Evolutionary conservation across 495 filamentous ascomycete genomes (phyloP).

Genomic region (Chaetomium cochliodes): DNA sequence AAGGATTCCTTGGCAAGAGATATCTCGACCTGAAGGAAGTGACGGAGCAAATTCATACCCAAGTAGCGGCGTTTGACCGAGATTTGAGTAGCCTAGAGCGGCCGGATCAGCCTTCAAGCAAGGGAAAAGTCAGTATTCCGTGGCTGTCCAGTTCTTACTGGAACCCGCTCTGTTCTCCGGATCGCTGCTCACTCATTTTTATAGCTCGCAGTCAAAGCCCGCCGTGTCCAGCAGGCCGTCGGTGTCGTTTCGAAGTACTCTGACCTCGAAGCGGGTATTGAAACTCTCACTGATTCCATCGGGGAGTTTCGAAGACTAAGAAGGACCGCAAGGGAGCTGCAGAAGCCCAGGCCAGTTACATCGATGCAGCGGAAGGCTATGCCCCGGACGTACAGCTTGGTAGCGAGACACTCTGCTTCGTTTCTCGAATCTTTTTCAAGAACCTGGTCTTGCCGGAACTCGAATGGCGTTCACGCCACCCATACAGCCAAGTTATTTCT

Average conservation of each 20-base stretch:
- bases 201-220: neutral
- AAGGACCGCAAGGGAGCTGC: neutral
- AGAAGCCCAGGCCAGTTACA: neutral
- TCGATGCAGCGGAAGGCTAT: neutral
- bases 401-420: slow-evolving; percentile 4
- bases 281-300: neutral
- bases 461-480: neutral
- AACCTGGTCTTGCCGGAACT: slow-evolving; percentile 7
- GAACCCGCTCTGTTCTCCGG: neutral
- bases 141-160: too few species aligned
- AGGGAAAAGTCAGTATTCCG: neutral
- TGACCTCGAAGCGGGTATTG: neutral
- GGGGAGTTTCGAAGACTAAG: neutral
- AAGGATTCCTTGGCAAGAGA: neutral
- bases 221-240: neutral
- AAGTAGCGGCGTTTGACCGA: neutral
- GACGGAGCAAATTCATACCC: neutral
- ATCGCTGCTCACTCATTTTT: neutral
- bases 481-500: slow-evolving; percentile 9
- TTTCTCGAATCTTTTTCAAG: slow-evolving; percentile 1
- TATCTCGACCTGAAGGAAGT: neutral
- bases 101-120: neutral
- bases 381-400: slow-evolving; percentile 1
- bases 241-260: neutral
- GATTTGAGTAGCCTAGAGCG: neutral